phyloP scores from a whole-genome alignment of 495 filamentous ascomycete genomes.

The Penicillium paxilli region DNA sequence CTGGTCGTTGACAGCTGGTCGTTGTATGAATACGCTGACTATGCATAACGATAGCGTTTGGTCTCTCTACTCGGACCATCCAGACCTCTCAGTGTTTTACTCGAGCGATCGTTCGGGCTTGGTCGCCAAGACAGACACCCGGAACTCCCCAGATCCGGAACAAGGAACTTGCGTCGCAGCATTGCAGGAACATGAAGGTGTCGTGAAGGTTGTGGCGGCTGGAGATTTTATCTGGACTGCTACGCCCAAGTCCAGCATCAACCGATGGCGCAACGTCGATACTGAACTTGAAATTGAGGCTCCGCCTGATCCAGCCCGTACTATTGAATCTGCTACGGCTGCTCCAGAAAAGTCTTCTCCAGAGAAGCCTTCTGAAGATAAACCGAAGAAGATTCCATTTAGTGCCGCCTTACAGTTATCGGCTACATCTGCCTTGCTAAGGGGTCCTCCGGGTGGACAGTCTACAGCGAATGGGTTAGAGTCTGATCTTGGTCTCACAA shows the following conservation, averaged over 20 bases:
- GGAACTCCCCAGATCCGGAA: conserved; percentile 75
- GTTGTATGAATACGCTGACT: conserved; percentile 95
- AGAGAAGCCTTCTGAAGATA: conserved; percentile 8
- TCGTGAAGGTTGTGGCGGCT: conserved; percentile 78
- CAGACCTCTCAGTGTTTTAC: conserved; percentile 84
- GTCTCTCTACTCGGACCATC: conserved; percentile 89
- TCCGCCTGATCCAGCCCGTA: conserved; percentile 55
- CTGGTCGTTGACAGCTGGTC: conserved; percentile 90
- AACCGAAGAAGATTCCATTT: conserved; percentile 68
- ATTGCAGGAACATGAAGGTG: conserved; percentile 86
- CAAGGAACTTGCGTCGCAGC: conserved; percentile 87
- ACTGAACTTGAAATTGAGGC: conserved; percentile 61
- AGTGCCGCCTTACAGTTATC: conserved; percentile 77
- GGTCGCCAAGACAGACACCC: conserved; percentile 90
- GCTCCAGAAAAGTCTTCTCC: background rate
- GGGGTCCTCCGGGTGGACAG: conserved; percentile 50
- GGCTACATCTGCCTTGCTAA: conserved; percentile 74
- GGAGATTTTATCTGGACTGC: conserved; percentile 91
- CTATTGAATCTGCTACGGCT: conserved; percentile 20
- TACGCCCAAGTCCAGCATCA: conserved; percentile 90
- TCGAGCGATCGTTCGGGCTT: conserved; percentile 89
- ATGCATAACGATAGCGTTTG: conserved; percentile 99
- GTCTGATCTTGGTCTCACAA: conserved; percentile 51
- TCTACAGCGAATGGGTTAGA: conserved; percentile 61
- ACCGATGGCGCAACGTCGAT: conserved; percentile 88